Evolutionary conservation across 257 asterid species (phyloP), one percentile per base, ranked within the genome.

Genomic region (Capsicum pubescens): DNA sequence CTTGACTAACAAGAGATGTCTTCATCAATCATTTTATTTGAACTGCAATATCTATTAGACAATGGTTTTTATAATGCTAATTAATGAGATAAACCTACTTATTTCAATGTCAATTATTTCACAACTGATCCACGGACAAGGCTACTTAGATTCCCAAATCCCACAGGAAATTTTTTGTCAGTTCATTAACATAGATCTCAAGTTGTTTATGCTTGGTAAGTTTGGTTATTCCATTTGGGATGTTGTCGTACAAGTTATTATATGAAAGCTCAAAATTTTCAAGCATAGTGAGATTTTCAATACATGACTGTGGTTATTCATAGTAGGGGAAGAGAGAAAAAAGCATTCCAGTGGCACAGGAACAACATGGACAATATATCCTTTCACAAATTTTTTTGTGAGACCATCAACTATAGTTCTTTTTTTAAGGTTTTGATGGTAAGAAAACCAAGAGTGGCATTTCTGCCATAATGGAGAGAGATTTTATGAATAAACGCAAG

Each of bases 271-370:
- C 91, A 11, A 90, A 89, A 74, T 85, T 85, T 48, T 86, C 86
- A n/a, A 90, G 90, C n/a, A 71, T 82, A 8, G 89, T 90, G 35
- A 90, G 89, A 82, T 90, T 90, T 60, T 91, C 90, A 82, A 90
- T 88, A 12, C 80, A n/a, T n/a, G 46, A 14, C 48, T 76, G 21
- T 52, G 26, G 26, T 54, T 52, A 16, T 76, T 21, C n/a, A 52
- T 19, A 50, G 21, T 3, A 14, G 46, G 44, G 61, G 61, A 52
- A 50, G 78, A 69, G 76, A 70, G 9, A 17, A 15, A 52, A 13
- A 50, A 13, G 19, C 44, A 13, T 54, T 26, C 2, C 26, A 76
- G 13, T 5, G 81, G n/a, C n/a, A 26, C 71, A 76, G 61, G 26
- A 52, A 21, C 48, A 76, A 52, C 48, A 54, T 8, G 14, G 64